Base-by-base conservation (phyloP, 2,329 filamentous ascomycete genomes). In the Aspergillus persii region DNA sequence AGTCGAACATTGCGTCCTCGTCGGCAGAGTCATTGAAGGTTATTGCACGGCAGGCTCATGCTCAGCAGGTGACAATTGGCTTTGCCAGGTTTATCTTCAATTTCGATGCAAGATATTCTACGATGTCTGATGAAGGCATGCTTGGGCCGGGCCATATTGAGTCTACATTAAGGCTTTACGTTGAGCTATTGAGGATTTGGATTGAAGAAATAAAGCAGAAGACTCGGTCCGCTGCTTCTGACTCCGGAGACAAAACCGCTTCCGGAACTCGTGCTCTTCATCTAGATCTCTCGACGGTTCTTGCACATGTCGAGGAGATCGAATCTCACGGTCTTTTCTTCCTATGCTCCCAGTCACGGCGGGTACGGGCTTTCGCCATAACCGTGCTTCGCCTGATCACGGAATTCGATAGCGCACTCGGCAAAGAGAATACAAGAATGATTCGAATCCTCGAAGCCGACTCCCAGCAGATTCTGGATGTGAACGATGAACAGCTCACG, bases 31-130 rank as follows among this genome's bases (percentile, higher is more conserved):
- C 95, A 1, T 78, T 99, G 15, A 98, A 97, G 73, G 94, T 94
- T 0, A 99, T 99, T 68, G 95, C 96, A 9, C 85, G 91, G 33
- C 95, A 99, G 70, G 91, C 89, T 7, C 90, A 96, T 76, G 93
- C 95, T 0, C 92, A 99, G 67, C 91, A 95, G 74, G 95, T 99
- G 3, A 96, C 93, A 0, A 96, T 96, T 76, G 94, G 95, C 0
- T 99, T 99, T 76, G 91, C 95, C 41, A 85, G 93, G 29, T 99
- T 98, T 76, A 99, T 99, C 55, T 99, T 99, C 79, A 96, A 95
- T 67, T 99, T 98, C 73, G 96, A 99, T 74, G 93, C 96, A 66
- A 88, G 93, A 27, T 99, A 99, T 74, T 92, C 94, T 1, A 98
- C 95, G 33, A 97, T 98, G 88, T 96, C 93, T 8, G 95, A 99